A percentile compares a stretch with the other conserved stretches of the same genome.
Conservation (phyloP, 805 yeast genomes). For the Candida coquimbonensis region DNA sequence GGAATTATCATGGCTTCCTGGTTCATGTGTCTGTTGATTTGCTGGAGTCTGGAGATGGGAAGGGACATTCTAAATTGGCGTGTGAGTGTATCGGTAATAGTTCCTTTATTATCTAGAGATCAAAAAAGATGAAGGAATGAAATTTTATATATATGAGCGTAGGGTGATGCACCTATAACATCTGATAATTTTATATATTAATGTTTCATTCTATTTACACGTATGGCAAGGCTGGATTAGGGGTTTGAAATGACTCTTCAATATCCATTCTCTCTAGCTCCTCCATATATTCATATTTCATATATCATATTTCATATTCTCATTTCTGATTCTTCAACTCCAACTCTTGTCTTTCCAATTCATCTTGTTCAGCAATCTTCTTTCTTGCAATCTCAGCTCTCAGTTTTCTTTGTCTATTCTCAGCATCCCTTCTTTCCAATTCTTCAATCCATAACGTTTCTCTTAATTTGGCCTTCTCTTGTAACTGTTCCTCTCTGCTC, state of each 20-base stretch:
- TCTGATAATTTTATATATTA: too few species aligned
- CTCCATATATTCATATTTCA: too few species aligned
- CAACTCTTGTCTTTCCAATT: slow-evolving; percentile 24
- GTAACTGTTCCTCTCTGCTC: slow-evolving; percentile 55
- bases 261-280: too few species aligned
- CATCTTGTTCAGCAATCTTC: slow-evolving; percentile 33
- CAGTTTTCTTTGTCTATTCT: slow-evolving; percentile 57
- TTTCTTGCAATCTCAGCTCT: slow-evolving; percentile 58
- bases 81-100: not conserved
- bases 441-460: slow-evolving; percentile 86
- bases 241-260: too few species aligned
- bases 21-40: slow-evolving; percentile 5
- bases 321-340: too few species aligned
- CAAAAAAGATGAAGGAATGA: too few species aligned
- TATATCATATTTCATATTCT: too few species aligned
- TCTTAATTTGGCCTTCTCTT: slow-evolving; percentile 77
- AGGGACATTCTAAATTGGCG: slow-evolving; percentile 1
- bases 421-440: slow-evolving; percentile 78
- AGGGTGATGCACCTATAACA: too few species aligned
- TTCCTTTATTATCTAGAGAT: too few species aligned
- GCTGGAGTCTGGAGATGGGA: slow-evolving; percentile 7
- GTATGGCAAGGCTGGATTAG: too few species aligned
- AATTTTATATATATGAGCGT: too few species aligned
- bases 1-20: not conserved
- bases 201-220: too few species aligned